Base-by-base conservation (phyloP, 371 early-diverging fungal species). In the Mucor mucedo region DNA sequence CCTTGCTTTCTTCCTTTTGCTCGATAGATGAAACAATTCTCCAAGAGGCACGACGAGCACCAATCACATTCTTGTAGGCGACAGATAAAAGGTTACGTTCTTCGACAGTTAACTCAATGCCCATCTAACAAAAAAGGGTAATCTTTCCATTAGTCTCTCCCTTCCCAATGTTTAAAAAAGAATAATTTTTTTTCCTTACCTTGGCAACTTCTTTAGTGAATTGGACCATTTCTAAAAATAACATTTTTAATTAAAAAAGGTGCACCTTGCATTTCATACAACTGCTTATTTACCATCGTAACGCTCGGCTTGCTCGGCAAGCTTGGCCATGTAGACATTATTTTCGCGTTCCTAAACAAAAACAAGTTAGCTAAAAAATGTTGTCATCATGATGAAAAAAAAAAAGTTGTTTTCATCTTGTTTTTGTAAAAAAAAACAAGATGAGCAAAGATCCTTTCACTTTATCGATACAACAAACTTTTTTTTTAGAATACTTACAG, bases 1-100 rank as follows among this genome's bases (percentile, higher is more conserved):
- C 94, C 88, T 96, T 97, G 70, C 85, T 85, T 78, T 96, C 96
- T 78, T 97, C 95, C 91, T 98, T 99, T 77, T 96, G 94, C 82
- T 97, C 98, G 69, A 98, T 98, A 60, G 98, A 97, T 62, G 95
- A 96, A 38, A 99, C 94, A 74, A 99, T 98, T 83, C 99, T 88
- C 99, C 99, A 99, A 48, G 98, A 97, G 45, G 98, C 97, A 86
- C 99, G 96, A 71, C 98, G 97, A 60, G 97, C 94, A 72, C 99
- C 98, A 73, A 98, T 99, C 50, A 99, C 95, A 85, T 99, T 99
- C 90, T 99, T 99, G 91, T 97, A 99, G 60, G 99, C 99, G 64
- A 99, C 97, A 33, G 98, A 98, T 54, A 99, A 89, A 57, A 97
- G 87, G 88, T 99, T 99, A 71, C 99, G 95, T 82, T 98, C 98